phyloP scores from a whole-genome alignment of 441 rosid genomes.

The Brassica hybrid region DNA sequence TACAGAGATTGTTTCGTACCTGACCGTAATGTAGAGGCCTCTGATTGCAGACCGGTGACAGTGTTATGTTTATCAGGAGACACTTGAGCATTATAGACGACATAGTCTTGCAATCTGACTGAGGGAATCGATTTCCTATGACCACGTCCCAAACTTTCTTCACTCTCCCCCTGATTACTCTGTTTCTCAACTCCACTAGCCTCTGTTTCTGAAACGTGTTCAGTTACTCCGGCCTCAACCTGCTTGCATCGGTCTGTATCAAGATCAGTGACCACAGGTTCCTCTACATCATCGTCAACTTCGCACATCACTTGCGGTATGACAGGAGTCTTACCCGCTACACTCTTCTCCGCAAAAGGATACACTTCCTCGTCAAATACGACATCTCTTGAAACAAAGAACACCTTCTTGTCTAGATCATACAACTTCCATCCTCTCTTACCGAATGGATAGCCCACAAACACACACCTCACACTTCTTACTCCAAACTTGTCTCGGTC shows the following conservation, averaged over 20 bases:
- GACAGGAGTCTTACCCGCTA: too few species aligned
- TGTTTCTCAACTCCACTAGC: too few species aligned
- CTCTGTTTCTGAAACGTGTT: too few species aligned
- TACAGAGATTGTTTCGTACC: neutral
- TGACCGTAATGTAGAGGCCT: neutral
- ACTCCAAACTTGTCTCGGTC: neutral
- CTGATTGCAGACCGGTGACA: neutral
- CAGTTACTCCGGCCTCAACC: too few species aligned
- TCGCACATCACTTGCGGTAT: too few species aligned
- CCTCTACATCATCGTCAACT: too few species aligned
- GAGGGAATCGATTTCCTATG: too few species aligned
- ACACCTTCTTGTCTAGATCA: neutral
- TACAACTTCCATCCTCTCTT: neutral
- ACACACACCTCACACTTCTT: neutral
- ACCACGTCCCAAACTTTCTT: too few species aligned
- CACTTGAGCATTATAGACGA: neutral
- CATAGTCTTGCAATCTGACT: too few species aligned
- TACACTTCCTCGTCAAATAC: neutral
- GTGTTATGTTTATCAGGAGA: neutral
- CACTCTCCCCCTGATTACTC: neutral
- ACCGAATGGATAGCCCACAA: neutral
- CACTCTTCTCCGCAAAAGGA: neutral
- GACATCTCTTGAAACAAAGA: neutral
- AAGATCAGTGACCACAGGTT: too few species aligned
- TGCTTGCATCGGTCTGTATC: too few species aligned